Evolutionary conservation across 805 yeast genomes (phyloP).

Genomic region (Candida sithepensis): DNA sequence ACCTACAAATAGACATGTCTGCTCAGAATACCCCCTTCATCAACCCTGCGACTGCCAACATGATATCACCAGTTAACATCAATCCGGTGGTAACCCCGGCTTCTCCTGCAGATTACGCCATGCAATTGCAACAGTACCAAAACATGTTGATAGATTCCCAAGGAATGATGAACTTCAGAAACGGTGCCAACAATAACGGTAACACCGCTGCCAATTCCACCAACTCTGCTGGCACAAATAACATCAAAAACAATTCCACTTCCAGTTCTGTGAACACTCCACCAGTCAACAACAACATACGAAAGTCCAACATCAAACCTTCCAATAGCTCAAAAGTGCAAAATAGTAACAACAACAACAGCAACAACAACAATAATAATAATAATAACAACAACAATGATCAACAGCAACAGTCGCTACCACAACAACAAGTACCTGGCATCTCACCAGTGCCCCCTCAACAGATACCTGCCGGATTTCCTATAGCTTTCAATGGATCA

Average conservation of each 20-base stretch:
- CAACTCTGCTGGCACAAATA: constrained; percentile 1
- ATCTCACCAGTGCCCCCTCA: constrained; percentile 4
- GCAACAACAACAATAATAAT: not conserved
- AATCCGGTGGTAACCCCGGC: constrained; percentile 18
- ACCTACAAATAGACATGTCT: constrained; percentile 15
- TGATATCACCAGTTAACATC: constrained; percentile 23
- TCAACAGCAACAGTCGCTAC: no score
- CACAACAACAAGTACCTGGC: not conserved
- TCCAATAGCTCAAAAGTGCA: not conserved
- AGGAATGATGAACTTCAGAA: constrained; percentile 16
- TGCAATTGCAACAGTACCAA: constrained; percentile 34
- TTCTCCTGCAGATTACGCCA: constrained; percentile 30
- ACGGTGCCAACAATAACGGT: not conserved
- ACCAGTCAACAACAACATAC: constrained; percentile 2
- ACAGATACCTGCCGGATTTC: not conserved
- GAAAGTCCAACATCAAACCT: not conserved
- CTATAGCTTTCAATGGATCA: constrained; percentile 1
- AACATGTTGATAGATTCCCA: constrained; percentile 30
- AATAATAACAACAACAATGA: not conserved
- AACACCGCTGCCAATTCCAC: not conserved
- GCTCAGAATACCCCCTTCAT: constrained; percentile 14
- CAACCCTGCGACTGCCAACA: constrained; percentile 14
- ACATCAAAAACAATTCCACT: not conserved
- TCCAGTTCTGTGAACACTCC: not conserved
- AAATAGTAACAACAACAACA: constrained; percentile 1